A percentile compares a stretch with the other conserved stretches of the same genome.
phyloP scores from a whole-genome alignment of 345 rosid species.

The Eucalyptus regnans region DNA sequence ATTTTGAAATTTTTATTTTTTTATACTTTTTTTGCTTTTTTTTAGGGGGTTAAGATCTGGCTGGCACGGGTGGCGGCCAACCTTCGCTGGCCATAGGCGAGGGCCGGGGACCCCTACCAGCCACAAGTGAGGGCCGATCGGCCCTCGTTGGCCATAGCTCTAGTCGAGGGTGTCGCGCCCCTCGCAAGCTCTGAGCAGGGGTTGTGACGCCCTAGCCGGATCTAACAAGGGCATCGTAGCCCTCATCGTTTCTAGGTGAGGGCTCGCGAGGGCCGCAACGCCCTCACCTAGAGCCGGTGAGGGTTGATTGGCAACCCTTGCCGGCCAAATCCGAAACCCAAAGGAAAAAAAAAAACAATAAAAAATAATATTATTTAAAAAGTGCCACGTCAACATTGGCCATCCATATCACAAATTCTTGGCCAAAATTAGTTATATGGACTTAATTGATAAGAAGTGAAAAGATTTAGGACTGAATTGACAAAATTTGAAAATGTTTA shows the following conservation, averaged over 20 bases:
- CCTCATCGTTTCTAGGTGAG: too few species aligned
- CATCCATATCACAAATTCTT: rapidly evolving
- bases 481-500: rapidly evolving
- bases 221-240: rapidly evolving
- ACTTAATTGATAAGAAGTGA: rapidly evolving
- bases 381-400: rapidly evolving
- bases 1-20: too few species aligned
- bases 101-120: rapidly evolving
- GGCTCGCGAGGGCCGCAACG: rapidly evolving
- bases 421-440: rapidly evolving
- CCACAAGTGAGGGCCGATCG: rapidly evolving
- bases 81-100: rapidly evolving
- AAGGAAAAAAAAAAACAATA: too few species aligned
- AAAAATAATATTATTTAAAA: too few species aligned
- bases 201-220: rapidly evolving
- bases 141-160: too few species aligned
- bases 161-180: too few species aligned
- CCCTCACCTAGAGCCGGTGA: too few species aligned
- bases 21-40: too few species aligned
- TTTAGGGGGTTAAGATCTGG: rapidly evolving
- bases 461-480: rapidly evolving
- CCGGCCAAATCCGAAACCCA: rapidly evolving
- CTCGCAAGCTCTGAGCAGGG: rapidly evolving
- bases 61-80: rapidly evolving
- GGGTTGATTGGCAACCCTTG: too few species aligned